phyloP scores from a whole-genome alignment of 1,284 basidiomycete genomes.

The Malassezia slooffiae region DNA sequence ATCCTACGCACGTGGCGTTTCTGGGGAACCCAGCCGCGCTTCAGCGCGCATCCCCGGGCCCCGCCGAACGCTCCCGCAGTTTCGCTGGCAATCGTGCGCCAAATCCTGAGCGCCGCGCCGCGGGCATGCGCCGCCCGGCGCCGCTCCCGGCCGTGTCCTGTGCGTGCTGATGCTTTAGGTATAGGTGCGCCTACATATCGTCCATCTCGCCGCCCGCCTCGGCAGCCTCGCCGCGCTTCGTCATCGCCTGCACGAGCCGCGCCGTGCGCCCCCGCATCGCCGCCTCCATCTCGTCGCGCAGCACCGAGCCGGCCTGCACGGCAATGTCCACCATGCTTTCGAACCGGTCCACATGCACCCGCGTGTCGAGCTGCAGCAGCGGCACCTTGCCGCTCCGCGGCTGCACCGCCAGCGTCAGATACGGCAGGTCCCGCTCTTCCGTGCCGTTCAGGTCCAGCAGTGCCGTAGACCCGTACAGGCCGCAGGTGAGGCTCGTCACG shows the following conservation, averaged over 20 bases:
- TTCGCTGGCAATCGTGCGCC: no score
- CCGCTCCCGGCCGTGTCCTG: no score
- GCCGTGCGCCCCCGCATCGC: slow-evolving; percentile 61
- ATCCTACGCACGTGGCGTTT: slow-evolving; percentile 14
- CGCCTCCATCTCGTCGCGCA: slow-evolving; percentile 73
- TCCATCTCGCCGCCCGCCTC: background rate
- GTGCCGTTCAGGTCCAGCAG: slow-evolving; percentile 74
- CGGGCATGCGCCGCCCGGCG: background rate
- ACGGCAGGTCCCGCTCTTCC: slow-evolving; percentile 81
- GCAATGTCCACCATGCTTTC: slow-evolving; percentile 74
- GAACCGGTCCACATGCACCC: slow-evolving; percentile 84
- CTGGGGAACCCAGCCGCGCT: slow-evolving; percentile 11
- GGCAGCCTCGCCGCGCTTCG: slow-evolving; percentile 17
- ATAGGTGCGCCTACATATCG: background rate
- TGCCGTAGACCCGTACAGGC: slow-evolving; percentile 51
- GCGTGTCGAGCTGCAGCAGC: slow-evolving; percentile 80
- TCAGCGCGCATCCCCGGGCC: no score
- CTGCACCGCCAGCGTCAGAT: slow-evolving; percentile 75
- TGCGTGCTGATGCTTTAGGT: no score
- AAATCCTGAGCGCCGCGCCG: no score
- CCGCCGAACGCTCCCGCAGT: background rate
- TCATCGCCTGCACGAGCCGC: slow-evolving; percentile 52
- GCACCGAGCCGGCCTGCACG: slow-evolving; percentile 62
- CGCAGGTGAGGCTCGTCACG: slow-evolving; percentile 62
- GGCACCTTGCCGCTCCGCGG: slow-evolving; percentile 70